Evolutionary conservation across 768 basidiomycete genomes (phyloP), one percentile per base, ranked within the genome.

Genomic region (Dentipellis fragilis): DNA sequence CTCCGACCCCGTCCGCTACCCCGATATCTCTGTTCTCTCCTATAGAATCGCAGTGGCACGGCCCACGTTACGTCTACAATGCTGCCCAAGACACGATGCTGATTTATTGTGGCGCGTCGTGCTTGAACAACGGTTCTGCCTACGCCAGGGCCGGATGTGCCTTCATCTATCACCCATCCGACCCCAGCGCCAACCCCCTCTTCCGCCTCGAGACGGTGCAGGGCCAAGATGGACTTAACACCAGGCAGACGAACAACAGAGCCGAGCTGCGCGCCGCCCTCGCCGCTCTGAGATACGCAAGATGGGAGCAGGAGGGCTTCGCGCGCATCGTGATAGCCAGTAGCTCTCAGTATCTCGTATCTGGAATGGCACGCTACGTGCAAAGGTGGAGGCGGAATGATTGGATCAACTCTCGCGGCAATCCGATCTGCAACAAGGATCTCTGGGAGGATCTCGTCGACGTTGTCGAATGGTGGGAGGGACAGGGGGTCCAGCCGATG

Each of bases 191-290:
- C 14, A 54, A 54, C 53, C 16, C 17, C 19, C 11, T 19, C 42
- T 22, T 17, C 45, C 17, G 29, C 23, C 42, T 47, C 29, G 53
- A 47, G 53, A n/a, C n/a, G n/a, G 42, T 37, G 10, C 14, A 10
- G 9, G 53, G 53, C 21, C 53, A 19, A 10, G 39, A 40, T 17
- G 40, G 53, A 4, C 14, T 23, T 6, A 29, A 8, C 14, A 49
- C 55, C 29, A 36, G 40, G 58, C 65, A 63, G 62, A 64, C 70
- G 63, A 58, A 63, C 59, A 65, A 67, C 68, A 62, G 72, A 62
- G 70, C 70, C 16, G 70, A 70, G 61, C 66, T 71, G 0, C 65
- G 69, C 14, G 70, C 68, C 17, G 68, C 59, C n/a, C 58, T 66
- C 45, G 54, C 49, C 16, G 64, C 63, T 40, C 60, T 71, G 29